A percentile compares a stretch with the other conserved stretches of the same genome.
These are phyloP conservation scores for Aurantiochytrium sp. DNA, from an alignment of 108 stramenopile species.

Conservation along the genomic window DNA sequence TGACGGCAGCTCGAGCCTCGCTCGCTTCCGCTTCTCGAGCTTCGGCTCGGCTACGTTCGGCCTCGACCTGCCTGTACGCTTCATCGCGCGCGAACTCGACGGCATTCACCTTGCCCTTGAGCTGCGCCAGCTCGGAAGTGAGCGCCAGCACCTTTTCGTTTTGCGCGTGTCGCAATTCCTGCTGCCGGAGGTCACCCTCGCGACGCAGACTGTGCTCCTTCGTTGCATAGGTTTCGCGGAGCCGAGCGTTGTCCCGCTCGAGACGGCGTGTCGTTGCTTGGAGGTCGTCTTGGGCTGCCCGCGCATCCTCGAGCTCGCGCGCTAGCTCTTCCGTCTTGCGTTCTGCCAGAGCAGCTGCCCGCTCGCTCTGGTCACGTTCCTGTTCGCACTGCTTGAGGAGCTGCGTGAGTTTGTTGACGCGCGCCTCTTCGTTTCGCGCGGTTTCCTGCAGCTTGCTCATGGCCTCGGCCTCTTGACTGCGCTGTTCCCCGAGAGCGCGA, in stretches of 20 bases:
- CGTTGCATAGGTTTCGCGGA: background rate
- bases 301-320: background rate
- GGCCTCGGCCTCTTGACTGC: background rate
- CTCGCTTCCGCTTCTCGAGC: background rate
- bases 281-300: background rate
- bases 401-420: background rate
- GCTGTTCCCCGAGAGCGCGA: slow-evolving; percentile 3
- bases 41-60: background rate
- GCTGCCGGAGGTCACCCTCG: background rate
- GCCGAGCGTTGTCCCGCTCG: background rate
- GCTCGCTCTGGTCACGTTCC: background rate
- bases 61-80: background rate
- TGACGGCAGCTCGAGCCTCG: background rate
- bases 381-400: background rate
- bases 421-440: background rate
- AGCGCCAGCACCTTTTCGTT: background rate
- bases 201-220: background rate
- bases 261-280: background rate
- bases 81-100: background rate
- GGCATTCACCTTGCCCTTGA: background rate
- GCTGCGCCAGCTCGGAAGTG: background rate
- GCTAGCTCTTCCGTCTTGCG: background rate
- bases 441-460: background rate
- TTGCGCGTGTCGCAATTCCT: background rate
- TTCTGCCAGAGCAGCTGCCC: background rate